Evolutionary conservation across 441 rosid species (phyloP), one percentile per base, ranked within the genome.

Genomic region (Mallotus japonicus): DNA sequence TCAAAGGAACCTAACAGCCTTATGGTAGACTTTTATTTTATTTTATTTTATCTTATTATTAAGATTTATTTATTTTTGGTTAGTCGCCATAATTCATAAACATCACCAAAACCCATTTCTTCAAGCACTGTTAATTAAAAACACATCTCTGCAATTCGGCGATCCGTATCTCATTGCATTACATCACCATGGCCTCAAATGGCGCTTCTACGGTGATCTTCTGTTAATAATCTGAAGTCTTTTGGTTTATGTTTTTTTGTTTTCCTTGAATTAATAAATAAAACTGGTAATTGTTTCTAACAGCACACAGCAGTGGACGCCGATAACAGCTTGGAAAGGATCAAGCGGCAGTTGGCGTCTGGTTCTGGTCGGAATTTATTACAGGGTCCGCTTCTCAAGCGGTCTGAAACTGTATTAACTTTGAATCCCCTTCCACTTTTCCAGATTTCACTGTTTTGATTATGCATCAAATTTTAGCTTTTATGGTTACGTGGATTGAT

Each of bases 331-430:
- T 87, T 93, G 85, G 99, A 93, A 77, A 93, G 83, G 92, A 93
- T 93, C 88, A 95, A 95, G 81, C 85, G 98, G 73, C 95, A 95
- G 80, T 73, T 95, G 61, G 97, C 98, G 44, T 88, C 98, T 4
- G 97, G 97, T 83, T 93, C 99, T 65, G 95, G 95, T 65, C 79
- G 96, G 72, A 89, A 85, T 72, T 83, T 91, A 84, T 82, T 95
- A 66, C 98, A 93, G 80, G 98, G 97, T 60, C 99, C 99, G 3
- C 96, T 95, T 73, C 92, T 85, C 70, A 95, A 93, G 87, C 94
- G 97, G 81, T 95, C 97, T 56, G 99, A 95, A 86, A 93, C 98
- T 68, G 99, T 92, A 37, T 37, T 37, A 3, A 6, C 40, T 37
- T 37, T 37, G 5, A 37, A 37, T 37, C 40, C 40, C 40, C 40